Base-by-base conservation (phyloP, 2,329 filamentous ascomycete species). In the Botrytis deweyae region DNA sequence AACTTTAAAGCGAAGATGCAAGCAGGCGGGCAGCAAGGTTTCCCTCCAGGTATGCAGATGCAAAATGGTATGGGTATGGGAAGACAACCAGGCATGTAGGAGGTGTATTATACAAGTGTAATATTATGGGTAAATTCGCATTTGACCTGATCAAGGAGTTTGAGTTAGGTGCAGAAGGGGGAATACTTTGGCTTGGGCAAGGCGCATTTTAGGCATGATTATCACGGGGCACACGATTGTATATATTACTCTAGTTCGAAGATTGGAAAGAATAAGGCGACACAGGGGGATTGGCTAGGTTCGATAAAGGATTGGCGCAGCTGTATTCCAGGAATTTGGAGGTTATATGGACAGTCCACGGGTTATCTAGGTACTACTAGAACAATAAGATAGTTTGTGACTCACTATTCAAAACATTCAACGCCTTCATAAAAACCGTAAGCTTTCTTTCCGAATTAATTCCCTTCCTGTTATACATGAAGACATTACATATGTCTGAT, bases 51-150 rank as follows among this genome's bases (percentile, higher is more conserved):
- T 72, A 79, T 73, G 65, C 72, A 77, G 18, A 79, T 80, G 77
- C 78, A 76, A 46, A 79, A 80, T 73, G 78, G 78, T 4, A 80
- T 79, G 77, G 76, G 75, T 12, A 80, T 80, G 78, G 78, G 74
- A 68, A 74, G 74, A 65, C 72, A 38, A 49, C 67, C 70, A 46
- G 72, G 74, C 20, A 72, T 74, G 68, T 75, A 71, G 59, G 12
- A 36, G 49, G 20, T 55, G 29, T 58, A 59, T 58, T 38, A 7
- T 58, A 58, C 10, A 38, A 12, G 9, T 69, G 38, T 69, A 42
- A 33, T 58, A 42, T 33, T 67, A 69, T 42, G 66, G n/a, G 49
- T 38, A 33, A 6, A 33, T 38, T 68, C 10, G 3, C 18, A 8
- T 58, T 58, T 33, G 12, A 16, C 36, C n/a, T 38, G 14, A 58